Percentiles rank a stretch among this genome's conserved stretches.
Evolutionary conservation across 768 basidiomycete genomes (phyloP).

Genomic region (Pholiota conissans): DNA sequence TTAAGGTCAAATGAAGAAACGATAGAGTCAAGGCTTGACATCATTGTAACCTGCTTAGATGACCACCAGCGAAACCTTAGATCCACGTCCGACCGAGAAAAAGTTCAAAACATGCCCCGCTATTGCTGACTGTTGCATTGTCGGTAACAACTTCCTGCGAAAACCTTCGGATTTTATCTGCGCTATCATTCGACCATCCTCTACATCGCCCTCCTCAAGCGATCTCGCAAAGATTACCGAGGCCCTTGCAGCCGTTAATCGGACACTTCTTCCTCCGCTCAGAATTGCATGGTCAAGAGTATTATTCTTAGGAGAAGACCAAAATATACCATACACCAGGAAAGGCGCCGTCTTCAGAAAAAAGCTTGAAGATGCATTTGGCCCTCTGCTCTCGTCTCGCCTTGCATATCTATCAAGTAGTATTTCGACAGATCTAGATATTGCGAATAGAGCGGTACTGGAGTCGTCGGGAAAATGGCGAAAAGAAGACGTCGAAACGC

Average conservation of each 20-base stretch:
- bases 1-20: not conserved
- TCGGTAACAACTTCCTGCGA: slow-evolving; percentile 28
- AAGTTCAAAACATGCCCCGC: slow-evolving; percentile 16
- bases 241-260: slow-evolving; percentile 23
- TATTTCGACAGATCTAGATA: too few species aligned
- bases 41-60: slow-evolving; percentile 12
- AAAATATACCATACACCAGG: slow-evolving; percentile 23
- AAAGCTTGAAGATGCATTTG: slow-evolving; percentile 26
- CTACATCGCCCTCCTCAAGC: not conserved
- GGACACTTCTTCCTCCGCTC: slow-evolving; percentile 24
- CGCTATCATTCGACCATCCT: slow-evolving; percentile 20
- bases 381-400: slow-evolving; percentile 10
- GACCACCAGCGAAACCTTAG: slow-evolving; percentile 25
- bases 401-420: too few species aligned
- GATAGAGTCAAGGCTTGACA: too few species aligned
- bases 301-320: slow-evolving; percentile 17
- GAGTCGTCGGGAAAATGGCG: slow-evolving; percentile 3
- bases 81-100: slow-evolving; percentile 27
- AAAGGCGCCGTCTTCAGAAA: slow-evolving; percentile 29
- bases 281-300: slow-evolving; percentile 28
- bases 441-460: too few species aligned
- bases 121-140: slow-evolving; percentile 21
- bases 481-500: slow-evolving; percentile 1
- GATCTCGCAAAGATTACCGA: slow-evolving; percentile 19
- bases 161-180: slow-evolving; percentile 22